phyloP scores from a whole-genome alignment of 116 monocot species.

The Posidonia oceanica region DNA sequence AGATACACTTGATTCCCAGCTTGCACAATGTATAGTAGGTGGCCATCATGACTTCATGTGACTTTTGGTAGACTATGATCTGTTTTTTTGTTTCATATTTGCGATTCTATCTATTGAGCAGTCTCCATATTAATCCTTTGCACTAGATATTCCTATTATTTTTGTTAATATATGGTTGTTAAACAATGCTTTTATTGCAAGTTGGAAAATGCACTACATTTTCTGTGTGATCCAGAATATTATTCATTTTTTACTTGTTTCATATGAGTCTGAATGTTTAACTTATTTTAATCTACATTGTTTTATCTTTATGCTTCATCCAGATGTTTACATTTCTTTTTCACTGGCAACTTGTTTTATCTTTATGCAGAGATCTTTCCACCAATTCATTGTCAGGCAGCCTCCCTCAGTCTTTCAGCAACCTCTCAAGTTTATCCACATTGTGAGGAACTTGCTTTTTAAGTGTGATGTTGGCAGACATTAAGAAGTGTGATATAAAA shows the following conservation, averaged over 20 bases:
- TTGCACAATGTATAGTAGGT: too few species aligned
- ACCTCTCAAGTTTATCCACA: conserved; percentile 42
- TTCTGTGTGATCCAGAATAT: too few species aligned
- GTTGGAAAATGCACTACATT: not conserved
- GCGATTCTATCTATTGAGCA: too few species aligned
- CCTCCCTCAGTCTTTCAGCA: conserved; percentile 52
- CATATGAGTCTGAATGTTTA: not conserved
- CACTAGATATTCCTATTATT: not conserved
- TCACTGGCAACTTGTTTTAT: not conserved
- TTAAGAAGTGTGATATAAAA: not conserved
- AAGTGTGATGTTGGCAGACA: not conserved
- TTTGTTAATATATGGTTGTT: not conserved
- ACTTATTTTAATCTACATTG: not conserved
- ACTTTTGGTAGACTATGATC: too few species aligned
- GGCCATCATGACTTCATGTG: too few species aligned
- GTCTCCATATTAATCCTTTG: too few species aligned
- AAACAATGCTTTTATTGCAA: not conserved
- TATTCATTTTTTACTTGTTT: not conserved
- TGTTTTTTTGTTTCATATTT: too few species aligned
- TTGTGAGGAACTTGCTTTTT: conserved; percentile 24
- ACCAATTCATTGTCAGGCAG: conserved; percentile 61
- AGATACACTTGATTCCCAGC: conserved; percentile 9
- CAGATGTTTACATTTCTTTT: not conserved
- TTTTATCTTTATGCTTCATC: not conserved
- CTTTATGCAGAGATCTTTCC: conserved; percentile 76